Conservation (phyloP, 805 yeast genomes). For the Wickerhamiella nectarea region DNA sequence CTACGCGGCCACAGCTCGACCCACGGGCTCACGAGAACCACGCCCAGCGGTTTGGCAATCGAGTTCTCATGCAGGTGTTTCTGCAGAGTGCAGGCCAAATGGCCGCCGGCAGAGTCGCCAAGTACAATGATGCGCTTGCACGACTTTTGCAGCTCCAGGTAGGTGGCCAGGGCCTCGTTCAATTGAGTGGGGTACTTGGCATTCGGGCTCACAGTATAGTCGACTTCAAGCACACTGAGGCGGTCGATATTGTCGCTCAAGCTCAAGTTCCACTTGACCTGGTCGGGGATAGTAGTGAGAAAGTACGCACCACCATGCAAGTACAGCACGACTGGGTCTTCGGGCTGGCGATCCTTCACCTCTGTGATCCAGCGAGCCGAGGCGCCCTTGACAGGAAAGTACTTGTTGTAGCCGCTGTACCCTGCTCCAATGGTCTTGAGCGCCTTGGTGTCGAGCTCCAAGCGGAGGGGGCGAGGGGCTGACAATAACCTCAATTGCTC, state of each 20-base stretch:
- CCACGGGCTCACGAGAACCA: slow-evolving; percentile 18
- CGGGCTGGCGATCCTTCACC: slow-evolving; percentile 9
- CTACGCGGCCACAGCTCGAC: slow-evolving; percentile 9
- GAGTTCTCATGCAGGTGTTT: slow-evolving; percentile 11
- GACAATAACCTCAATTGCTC: slow-evolving; percentile 16
- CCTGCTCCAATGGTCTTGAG: not conserved
- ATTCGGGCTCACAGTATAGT: slow-evolving; percentile 22
- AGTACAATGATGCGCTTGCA: slow-evolving; percentile 18
- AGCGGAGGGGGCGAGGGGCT: slow-evolving; percentile 17
- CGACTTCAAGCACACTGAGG: slow-evolving; percentile 20
- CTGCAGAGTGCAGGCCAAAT: slow-evolving; percentile 16
- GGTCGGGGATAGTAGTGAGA: not conserved
- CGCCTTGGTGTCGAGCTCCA: slow-evolving; percentile 9
- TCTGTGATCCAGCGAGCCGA: slow-evolving; percentile 16
- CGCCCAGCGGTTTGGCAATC: slow-evolving; percentile 9
- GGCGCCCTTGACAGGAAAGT: slow-evolving; percentile 24
- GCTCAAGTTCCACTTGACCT: slow-evolving; percentile 6
- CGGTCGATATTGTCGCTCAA: not conserved
- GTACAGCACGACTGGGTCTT: slow-evolving; percentile 15
- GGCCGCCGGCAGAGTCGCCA: slow-evolving; percentile 28
- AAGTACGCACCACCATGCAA: slow-evolving; percentile 17
- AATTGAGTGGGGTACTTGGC: slow-evolving; percentile 22
- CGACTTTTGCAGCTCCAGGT: slow-evolving; percentile 14
- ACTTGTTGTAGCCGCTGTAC: slow-evolving; percentile 3
- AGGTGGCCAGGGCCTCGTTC: slow-evolving; percentile 17